phyloP scores from a whole-genome alignment of 768 basidiomycete species.

The Mrakia gelida region DNA sequence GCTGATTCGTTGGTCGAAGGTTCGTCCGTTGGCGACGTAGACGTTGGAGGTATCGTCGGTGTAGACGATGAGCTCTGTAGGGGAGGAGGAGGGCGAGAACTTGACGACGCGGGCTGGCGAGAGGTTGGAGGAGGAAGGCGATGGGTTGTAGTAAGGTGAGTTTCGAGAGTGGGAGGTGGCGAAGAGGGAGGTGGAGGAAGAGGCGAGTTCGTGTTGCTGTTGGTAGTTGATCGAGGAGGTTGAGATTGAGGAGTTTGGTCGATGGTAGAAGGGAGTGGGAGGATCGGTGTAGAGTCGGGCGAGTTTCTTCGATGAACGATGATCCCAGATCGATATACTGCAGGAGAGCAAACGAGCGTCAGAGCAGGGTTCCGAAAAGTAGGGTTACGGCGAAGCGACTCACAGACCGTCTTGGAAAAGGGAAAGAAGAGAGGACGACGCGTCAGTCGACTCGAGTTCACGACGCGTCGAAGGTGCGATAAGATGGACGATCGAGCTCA shows the following conservation, averaged over 20 bases:
- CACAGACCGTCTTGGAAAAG: not conserved
- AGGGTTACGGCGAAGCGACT: not conserved
- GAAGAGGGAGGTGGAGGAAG: not conserved
- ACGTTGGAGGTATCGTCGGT: slow-evolving; percentile 25
- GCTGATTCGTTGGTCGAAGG: not conserved
- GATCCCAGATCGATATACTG: slow-evolving; percentile 26
- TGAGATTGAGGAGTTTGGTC: not conserved
- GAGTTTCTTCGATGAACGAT: slow-evolving; percentile 24
- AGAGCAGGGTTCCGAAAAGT: too few relatives aligned
- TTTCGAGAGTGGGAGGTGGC: not conserved
- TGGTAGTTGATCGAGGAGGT: not conserved
- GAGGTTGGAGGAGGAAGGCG: not conserved
- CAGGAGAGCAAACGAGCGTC: not conserved
- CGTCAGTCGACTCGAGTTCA: not conserved
- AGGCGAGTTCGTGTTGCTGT: not conserved
- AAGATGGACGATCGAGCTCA: not conserved
- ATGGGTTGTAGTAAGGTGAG: not conserved
- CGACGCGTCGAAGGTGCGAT: not conserved
- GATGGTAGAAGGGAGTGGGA: not conserved
- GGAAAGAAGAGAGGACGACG: not conserved
- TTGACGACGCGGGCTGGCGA: slow-evolving; percentile 27
- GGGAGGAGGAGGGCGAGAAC: slow-evolving; percentile 17
- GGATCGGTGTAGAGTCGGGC: slow-evolving; percentile 17
- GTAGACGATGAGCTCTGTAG: slow-evolving; percentile 10
- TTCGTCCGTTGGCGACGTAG: slow-evolving; percentile 14